Evolutionary conservation across 768 basidiomycete genomes (phyloP), one percentile per base, ranked within the genome.

Genomic region (Pleurotus salmoneostramineus): DNA sequence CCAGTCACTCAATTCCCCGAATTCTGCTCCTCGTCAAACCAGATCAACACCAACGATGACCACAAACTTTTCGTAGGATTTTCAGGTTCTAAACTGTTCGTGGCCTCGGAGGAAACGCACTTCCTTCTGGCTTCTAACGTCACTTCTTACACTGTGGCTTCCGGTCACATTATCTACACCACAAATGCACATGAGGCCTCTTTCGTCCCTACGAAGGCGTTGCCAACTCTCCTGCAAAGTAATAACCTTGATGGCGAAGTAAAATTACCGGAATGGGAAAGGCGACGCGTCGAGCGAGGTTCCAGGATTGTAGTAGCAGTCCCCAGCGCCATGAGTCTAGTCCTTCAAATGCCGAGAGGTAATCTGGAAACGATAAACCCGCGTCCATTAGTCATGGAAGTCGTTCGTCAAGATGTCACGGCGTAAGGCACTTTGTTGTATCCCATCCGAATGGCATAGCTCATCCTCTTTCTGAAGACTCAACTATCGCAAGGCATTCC

Each of bases 291-390:
- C 1, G 97, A 99, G 71, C 77, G 97, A 33, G 97, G 97, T 3
- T 88, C 92, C 5, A 75, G 88, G 58, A 95, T 98, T 35, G 94
- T 98, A 3, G 85, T 88, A 0, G 90, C 88, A 10, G 88, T 97
- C 0, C 89, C 95, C 0, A 93, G 88, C 58, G 74, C 84, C 6
- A 98, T 95, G 92, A 87, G 82, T 63, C 71, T 99, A 35, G 91
- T 98, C 0, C 74, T 99, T 7, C 97, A 99, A 72, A 98, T 98
- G 96, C 97, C 96, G 0, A 76, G 97, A 62, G 97, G 97, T 0
- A 98, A 98, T 71, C 67, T 99, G 60, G 97, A 99, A 74, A 98
- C 94, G 0, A 87, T 99, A 55, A 93, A 89, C 64, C 97, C 97
- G 3, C 78, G 97, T 44, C 91, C 95, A 10, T 71, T 99, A 64